Base-by-base conservation (phyloP, 345 rosid species). In the Isatis tinctoria region DNA sequence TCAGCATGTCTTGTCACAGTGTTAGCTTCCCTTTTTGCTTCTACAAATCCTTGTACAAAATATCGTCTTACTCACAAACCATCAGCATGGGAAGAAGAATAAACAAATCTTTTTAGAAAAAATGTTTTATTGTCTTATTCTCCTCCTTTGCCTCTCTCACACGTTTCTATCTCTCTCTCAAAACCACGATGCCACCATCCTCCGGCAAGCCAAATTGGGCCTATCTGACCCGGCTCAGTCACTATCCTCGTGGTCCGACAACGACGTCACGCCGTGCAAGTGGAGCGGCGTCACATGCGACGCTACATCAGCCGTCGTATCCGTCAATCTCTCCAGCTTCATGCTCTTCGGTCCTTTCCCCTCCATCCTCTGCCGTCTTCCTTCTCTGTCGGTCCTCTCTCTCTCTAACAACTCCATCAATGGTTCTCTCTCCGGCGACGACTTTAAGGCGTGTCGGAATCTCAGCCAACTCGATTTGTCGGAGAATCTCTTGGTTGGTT, bases 221-320 rank as follows among this genome's bases (percentile, higher is more conserved):
- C 83, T 95, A 68, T 82, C 84, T 56, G 95, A 90, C 82, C 96
- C 88, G 2, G 28, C 70, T 66, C 45, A 60, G 30, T 43, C 83
- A 11, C 92, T 92, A 49, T 72, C 90, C 43, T 82, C 92, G 0
- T 95, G 98, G 99, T 78, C 83, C 81, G 28, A 58, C 57, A 81
- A 87, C 10, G 93, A 87, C 78, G 79, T 74, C 28, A 83, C 86
- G 0, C 99, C 97, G 0, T 90, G 99, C 83, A 36, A 64, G 30
- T 92, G 99, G 97, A 3, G 11, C 39, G 96, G 97, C 44, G 70
- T 92, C 77, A n/a, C 65, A 20, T 92, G 99, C 84, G 82, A 88
- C 80, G 3, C 74, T 0, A 11, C 36, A 2, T 66, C 85, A 51
- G 63, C 77, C 11, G 95, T 95, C 81, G 52, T 13, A 70, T 78